Evolutionary conservation across 148 eudicot species (phyloP).

Genomic region (Persicaria tinctoria): DNA sequence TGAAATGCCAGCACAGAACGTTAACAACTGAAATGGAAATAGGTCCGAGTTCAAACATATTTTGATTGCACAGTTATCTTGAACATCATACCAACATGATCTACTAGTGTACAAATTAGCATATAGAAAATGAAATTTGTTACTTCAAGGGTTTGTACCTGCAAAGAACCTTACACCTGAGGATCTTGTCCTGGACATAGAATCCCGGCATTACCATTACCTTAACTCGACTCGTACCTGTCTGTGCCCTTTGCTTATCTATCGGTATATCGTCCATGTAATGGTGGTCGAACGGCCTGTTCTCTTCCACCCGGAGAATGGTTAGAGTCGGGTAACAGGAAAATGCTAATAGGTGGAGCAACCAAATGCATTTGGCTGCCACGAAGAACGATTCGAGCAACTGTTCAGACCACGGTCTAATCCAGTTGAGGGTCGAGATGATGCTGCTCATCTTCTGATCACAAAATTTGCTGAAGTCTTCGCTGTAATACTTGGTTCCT

Average conservation of each 20-base stretch:
- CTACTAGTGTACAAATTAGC: neutral
- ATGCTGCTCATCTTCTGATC: conserved; percentile 88
- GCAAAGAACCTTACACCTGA: conserved; percentile 88
- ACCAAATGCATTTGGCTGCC: conserved; percentile 89
- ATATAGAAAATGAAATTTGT: neutral
- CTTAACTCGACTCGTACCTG: conserved; percentile 50
- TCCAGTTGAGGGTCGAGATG: conserved; percentile 58
- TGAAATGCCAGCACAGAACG: neutral
- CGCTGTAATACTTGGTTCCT: conserved; percentile 90
- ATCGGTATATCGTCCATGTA: conserved; percentile 74
- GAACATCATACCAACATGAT: neutral
- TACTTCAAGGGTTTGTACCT: conserved; percentile 40
- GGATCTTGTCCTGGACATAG: conserved; percentile 74
- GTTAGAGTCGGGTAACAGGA: conserved; percentile 57
- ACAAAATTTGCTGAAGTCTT: conserved; percentile 87
- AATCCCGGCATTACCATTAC: conserved; percentile 97
- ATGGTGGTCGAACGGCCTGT: conserved; percentile 48
- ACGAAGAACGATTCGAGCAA: conserved; percentile 86
- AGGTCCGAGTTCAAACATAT: no score
- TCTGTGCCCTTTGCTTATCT: conserved; percentile 51
- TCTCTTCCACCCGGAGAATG: conserved; percentile 84
- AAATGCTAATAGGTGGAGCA: conserved; percentile 87
- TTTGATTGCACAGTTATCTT: neutral
- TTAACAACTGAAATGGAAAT: neutral
- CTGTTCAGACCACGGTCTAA: conserved; percentile 81